Base-by-base conservation (phyloP, 306 rosid genomes). In the Cucumis melo region DNA sequence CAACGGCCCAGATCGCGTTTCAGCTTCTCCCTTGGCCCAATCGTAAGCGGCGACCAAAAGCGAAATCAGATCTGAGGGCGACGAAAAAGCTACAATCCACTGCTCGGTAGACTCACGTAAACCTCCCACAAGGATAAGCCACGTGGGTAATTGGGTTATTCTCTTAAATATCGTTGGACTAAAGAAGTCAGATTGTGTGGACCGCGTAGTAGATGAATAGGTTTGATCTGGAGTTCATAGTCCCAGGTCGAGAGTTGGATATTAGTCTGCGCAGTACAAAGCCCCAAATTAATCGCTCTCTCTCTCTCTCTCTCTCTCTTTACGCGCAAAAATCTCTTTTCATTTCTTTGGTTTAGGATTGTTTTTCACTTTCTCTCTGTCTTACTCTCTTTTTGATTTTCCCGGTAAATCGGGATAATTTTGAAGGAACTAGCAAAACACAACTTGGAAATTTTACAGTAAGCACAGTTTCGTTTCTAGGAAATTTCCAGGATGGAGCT, bases 11-110 rank as follows among this genome's bases (percentile, higher is more conserved):
- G 76, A 71, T 71, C 20, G 58, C 41, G 10, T 39, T 27, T 48
- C 36, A 29, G 20, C 21, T 27, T 71, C 42, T 17, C 29, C 29
- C 62, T 32, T 73, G 42, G 48, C 44, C 77, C 77, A 73, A 73
- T 73, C 77, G 58, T 44, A 29, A 32, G 46, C 77, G 77, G 58
- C 77, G 77, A 73, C 48, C 77, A 73, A 73, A 73, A 73, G 5
- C 14, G 27, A 19, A 51, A 51, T 73, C 77, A 73, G 77, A 73
- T 73, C 77, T 73, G 77, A 53, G 59, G 59, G 24, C 44, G 38
- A 24, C 59, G 73, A 48, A 50, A 4, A 5, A 32, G 62, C 62
- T 53, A 17, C 7, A 32, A 73, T 53, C 77, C 4, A 8, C 61
- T 73, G 77, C 76, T 50, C 29, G 23, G 12, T 3, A 46, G 6